phyloP scores from a whole-genome alignment of 352 stramenopile species.

The Saprolegnia diclina region DNA sequence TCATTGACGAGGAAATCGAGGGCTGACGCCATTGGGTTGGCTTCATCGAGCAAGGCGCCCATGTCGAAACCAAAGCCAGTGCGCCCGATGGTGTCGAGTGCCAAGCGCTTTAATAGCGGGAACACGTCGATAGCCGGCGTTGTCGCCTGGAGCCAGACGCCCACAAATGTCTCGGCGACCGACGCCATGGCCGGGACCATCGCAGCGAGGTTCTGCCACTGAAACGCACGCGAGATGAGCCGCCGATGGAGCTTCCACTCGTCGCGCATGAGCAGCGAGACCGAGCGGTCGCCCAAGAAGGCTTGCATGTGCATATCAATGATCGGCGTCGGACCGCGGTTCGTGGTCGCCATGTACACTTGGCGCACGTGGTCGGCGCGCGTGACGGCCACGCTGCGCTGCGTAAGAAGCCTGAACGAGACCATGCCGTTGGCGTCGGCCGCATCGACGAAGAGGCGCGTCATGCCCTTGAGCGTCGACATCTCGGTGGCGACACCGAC shows the following conservation, averaged over 20 bases:
- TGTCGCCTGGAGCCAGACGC: not conserved
- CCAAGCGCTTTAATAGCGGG: not conserved
- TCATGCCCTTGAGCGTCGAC: not conserved
- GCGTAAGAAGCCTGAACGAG: not conserved
- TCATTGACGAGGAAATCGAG: constrained; percentile 9
- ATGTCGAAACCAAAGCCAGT: not conserved
- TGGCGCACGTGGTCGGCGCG: not conserved
- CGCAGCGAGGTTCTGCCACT: constrained; percentile 5
- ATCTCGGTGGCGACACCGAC: not conserved
- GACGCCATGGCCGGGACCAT: constrained; percentile 11
- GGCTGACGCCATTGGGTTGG: not conserved
- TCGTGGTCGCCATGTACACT: not conserved
- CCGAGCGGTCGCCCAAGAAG: not conserved
- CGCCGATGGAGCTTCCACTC: constrained; percentile 15
- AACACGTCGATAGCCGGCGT: not conserved
- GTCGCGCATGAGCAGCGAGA: not conserved
- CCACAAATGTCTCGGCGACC: not conserved
- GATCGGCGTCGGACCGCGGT: not conserved
- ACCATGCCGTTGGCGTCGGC: constrained; percentile 15
- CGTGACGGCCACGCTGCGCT: not conserved
- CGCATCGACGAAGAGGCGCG: constrained; percentile 5
- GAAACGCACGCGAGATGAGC: constrained; percentile 3
- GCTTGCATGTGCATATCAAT: not conserved
- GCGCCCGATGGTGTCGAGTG: constrained; percentile 4
- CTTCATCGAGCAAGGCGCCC: not conserved